Percentiles rank a stretch among this genome's conserved stretches.
These are phyloP conservation scores for Ophiostoma fasciatum DNA, from an alignment of 2,329 filamentous ascomycete genomes.

Conservation along the genomic window DNA sequence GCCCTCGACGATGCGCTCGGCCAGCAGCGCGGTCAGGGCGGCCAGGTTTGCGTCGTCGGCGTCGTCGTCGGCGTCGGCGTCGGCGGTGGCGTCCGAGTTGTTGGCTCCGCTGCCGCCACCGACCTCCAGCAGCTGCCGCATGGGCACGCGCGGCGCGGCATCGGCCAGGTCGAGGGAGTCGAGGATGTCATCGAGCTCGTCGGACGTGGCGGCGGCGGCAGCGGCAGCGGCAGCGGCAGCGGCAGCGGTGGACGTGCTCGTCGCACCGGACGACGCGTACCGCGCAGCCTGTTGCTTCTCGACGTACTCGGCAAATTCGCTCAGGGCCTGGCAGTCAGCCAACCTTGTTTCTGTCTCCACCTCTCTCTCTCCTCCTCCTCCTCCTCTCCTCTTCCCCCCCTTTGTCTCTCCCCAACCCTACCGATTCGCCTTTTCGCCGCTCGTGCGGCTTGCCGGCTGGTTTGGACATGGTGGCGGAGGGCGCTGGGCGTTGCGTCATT, in stretches of 20 bases:
- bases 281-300: constrained; percentile 78
- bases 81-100: constrained; percentile 31
- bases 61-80: constrained; percentile 32
- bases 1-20: constrained; percentile 61
- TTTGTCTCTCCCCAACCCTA: too few species aligned
- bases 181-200: constrained; percentile 82
- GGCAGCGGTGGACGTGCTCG: constrained; percentile 16
- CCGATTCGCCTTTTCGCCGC: constrained; percentile 73
- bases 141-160: constrained; percentile 45
- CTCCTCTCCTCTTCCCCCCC: too few species aligned
- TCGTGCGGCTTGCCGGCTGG: constrained; percentile 54
- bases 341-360: too few species aligned
- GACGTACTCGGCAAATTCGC: constrained; percentile 95
- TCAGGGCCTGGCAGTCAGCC: constrained; percentile 45
- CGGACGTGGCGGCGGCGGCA: constrained; percentile 31
- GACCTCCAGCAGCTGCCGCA: constrained; percentile 61
- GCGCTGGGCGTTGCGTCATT: not conserved
- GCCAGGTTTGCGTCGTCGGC: constrained; percentile 46
- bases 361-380: too few species aligned
- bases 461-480: constrained; percentile 32
- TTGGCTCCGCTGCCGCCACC: constrained; percentile 28
- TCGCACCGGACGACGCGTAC: too few species aligned
- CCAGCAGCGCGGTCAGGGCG: constrained; percentile 50
- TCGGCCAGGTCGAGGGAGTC: constrained; percentile 76
- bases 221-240: constrained; percentile 17